Evolutionary conservation across 768 basidiomycete genomes (phyloP).

Genomic region (Rhodosporidiobolus sp.): DNA sequence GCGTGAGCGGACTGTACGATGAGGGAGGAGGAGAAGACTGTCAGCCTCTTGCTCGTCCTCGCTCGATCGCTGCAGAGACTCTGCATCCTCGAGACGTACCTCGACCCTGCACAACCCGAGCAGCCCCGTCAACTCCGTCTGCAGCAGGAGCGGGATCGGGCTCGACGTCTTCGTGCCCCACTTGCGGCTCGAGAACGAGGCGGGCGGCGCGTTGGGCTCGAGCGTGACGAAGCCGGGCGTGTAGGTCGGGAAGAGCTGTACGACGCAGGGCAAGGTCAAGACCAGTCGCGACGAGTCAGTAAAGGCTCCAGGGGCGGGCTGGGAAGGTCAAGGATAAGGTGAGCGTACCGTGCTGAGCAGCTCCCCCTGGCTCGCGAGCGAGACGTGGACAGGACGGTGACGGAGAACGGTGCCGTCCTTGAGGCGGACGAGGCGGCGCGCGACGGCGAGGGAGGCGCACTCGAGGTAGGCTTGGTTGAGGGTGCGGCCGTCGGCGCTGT

Average conservation of each 20-base stretch:
- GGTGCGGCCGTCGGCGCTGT: constrained; percentile 33
- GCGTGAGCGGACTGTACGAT: constrained; percentile 13
- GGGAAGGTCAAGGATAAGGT: background rate
- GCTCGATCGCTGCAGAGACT: background rate
- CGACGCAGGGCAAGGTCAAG: background rate
- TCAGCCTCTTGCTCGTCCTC: background rate
- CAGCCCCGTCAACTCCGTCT: constrained; percentile 32
- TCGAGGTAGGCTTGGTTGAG: constrained; percentile 39
- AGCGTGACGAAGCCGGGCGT: constrained; percentile 19
- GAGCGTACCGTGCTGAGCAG: constrained; percentile 24
- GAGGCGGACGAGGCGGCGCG: constrained; percentile 20
- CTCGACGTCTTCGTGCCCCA: too few species aligned
- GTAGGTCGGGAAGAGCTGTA: constrained; percentile 36
- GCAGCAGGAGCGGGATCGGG: constrained; percentile 21
- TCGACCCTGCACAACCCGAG: constrained; percentile 33
- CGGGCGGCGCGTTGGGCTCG: background rate
- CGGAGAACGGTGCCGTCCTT: constrained; percentile 23
- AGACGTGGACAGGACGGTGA: constrained; percentile 19
- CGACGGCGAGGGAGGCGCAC: constrained; percentile 16
- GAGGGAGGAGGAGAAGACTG: fast-evolving
- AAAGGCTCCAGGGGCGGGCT: background rate
- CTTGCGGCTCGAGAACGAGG: too few species aligned
- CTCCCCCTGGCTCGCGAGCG: constrained; percentile 21
- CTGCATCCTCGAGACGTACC: background rate
- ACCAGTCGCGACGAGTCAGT: too few species aligned